Percentiles rank a stretch among this genome's conserved stretches.
Conservation (phyloP, 768 basidiomycete species). For the Russula emetica region DNA sequence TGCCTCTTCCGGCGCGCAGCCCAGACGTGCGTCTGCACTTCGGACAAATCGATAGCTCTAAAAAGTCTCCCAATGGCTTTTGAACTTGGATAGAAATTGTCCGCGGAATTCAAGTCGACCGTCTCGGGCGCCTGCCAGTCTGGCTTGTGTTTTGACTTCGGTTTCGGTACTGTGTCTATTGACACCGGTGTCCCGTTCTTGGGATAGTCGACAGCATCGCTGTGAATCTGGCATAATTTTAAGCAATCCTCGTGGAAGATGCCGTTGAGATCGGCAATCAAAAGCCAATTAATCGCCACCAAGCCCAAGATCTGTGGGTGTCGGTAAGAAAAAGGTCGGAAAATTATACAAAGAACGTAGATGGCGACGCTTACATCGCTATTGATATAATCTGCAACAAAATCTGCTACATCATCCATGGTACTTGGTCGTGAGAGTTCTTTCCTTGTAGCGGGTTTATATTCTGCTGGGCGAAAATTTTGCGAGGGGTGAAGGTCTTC, state of each 20-base stretch:
- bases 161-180: slow-evolving; percentile 40
- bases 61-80: slow-evolving; percentile 60
- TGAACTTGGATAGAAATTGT: slow-evolving; percentile 47
- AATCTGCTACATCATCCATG: slow-evolving; percentile 63
- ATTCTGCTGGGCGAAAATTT: slow-evolving; percentile 42
- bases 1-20: slow-evolving; percentile 27
- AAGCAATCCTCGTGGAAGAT: slow-evolving; percentile 53
- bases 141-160: slow-evolving; percentile 40
- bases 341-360: neutral
- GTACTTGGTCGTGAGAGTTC: slow-evolving; percentile 46
- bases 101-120: slow-evolving; percentile 30
- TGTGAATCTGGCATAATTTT: slow-evolving; percentile 52
- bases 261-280: slow-evolving; percentile 55
- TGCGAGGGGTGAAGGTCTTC: slow-evolving; percentile 30
- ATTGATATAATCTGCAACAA: slow-evolving; percentile 64
- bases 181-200: slow-evolving; percentile 43
- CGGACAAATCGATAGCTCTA: slow-evolving; percentile 54
- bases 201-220: slow-evolving; percentile 63
- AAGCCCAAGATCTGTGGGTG: slow-evolving; percentile 51
- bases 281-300: slow-evolving; percentile 58
- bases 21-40: slow-evolving; percentile 26
- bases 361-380: slow-evolving; percentile 39
- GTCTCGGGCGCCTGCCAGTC: slow-evolving; percentile 70
- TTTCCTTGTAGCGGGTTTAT: slow-evolving; percentile 46
- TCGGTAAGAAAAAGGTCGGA: neutral